Conservation (phyloP, 495 filamentous ascomycete genomes). For the Baudoinia panamericana region DNA sequence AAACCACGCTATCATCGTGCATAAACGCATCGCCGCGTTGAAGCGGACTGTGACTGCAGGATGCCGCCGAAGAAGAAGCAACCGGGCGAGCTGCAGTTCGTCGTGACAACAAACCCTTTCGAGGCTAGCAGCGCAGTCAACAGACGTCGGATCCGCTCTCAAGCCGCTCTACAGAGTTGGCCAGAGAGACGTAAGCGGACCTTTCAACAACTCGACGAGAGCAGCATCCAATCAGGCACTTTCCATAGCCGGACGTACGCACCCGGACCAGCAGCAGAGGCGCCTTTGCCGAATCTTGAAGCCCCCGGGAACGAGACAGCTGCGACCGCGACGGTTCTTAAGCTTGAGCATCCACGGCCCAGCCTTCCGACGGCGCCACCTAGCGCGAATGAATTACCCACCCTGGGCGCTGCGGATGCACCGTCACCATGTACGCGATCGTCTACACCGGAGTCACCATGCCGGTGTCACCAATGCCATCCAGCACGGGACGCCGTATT, state of each 20-base stretch:
- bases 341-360: neutral
- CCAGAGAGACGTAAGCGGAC: constrained; percentile 10
- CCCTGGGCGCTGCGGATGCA: neutral
- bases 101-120: constrained; percentile 11
- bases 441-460: constrained; percentile 1
- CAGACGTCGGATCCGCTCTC: constrained; percentile 7
- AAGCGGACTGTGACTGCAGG: too few species aligned
- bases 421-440: neutral
- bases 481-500: neutral
- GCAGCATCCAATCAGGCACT: neutral
- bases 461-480: constrained; percentile 3
- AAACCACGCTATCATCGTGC: too few species aligned
- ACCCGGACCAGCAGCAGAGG: too few species aligned
- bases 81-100: constrained; percentile 5
- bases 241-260: too few species aligned
- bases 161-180: constrained; percentile 13
- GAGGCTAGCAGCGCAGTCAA: constrained; percentile 5
- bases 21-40: too few species aligned
- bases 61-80: constrained; percentile 4
- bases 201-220: constrained; percentile 3
- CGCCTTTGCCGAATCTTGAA: too few species aligned
- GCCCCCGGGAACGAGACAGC: too few species aligned
- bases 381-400: neutral
- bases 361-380: neutral
- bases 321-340: neutral